These are phyloP conservation scores for Colletotrichum liriopes DNA, from an alignment of 2,329 filamentous ascomycete species.

Conservation along the genomic window DNA sequence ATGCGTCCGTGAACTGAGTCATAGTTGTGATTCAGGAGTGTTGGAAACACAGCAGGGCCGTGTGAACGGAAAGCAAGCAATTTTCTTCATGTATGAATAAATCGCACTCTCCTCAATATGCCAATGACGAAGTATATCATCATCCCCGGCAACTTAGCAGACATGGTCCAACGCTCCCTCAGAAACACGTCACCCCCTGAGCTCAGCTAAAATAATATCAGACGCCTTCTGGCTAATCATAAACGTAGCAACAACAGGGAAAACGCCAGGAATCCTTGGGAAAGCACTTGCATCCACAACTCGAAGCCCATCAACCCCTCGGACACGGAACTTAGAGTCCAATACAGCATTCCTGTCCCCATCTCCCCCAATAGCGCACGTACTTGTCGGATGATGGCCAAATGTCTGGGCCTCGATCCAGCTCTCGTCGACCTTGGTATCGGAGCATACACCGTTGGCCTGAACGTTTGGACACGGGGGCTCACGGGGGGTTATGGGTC, in stretches of 20 bases:
- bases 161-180: neutral
- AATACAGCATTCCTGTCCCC: conserved; percentile 70
- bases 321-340: conserved; percentile 70
- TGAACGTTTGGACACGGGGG: conserved; percentile 43
- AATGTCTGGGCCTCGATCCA: conserved; percentile 62
- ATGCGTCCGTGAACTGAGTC: too few relatives aligned
- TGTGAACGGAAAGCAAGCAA: neutral
- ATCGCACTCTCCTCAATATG: too few relatives aligned
- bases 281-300: conserved; percentile 76
- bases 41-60: too few relatives aligned
- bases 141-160: neutral
- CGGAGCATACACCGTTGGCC: conserved; percentile 44
- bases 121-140: neutral
- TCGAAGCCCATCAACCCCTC: conserved; percentile 68
- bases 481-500: conserved; percentile 45
- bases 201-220: conserved; percentile 63
- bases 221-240: conserved; percentile 75
- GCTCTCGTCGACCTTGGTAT: conserved; percentile 60
- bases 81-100: neutral
- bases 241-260: conserved; percentile 68
- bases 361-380: conserved; percentile 69
- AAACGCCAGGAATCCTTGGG: conserved; percentile 62
- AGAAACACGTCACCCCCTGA: neutral
- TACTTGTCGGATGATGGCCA: conserved; percentile 72
- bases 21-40: neutral